Conservation (phyloP, 1,139 yeast species). For the Scheffersomyces stambukii region DNA sequence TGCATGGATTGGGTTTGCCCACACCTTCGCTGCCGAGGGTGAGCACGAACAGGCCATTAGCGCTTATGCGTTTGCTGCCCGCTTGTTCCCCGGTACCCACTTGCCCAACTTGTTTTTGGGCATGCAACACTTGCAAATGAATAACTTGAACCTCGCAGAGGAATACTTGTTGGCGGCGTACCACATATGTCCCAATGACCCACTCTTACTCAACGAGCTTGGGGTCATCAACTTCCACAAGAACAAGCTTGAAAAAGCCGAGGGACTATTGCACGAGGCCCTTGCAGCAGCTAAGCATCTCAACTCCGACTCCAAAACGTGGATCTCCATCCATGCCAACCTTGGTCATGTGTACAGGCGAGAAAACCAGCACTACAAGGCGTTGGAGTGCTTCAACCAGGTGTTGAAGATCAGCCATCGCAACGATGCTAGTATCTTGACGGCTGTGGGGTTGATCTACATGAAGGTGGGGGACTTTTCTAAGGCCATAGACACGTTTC, state of each 20-base stretch:
- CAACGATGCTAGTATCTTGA: conserved; percentile 66
- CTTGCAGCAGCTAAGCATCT: conserved; percentile 63
- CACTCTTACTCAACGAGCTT: conserved; percentile 80
- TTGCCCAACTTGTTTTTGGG: conserved; percentile 88
- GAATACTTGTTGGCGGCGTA: conserved; percentile 79
- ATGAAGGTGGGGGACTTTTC: conserved; percentile 61
- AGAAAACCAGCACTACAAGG: conserved; percentile 56
- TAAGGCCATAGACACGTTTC: conserved; percentile 73
- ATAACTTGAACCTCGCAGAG: conserved; percentile 75
- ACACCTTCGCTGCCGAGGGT: conserved; percentile 95
- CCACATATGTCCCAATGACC: conserved; percentile 79
- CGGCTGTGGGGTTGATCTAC: conserved; percentile 82
- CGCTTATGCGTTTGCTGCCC: conserved; percentile 93
- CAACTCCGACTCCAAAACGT: conserved; percentile 76
- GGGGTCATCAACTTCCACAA: conserved; percentile 88
- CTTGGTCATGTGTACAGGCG: conserved; percentile 88
- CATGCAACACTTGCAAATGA: conserved; percentile 92
- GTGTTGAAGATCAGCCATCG: conserved; percentile 67
- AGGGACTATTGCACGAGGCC: conserved; percentile 68
- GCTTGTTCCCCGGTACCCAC: conserved; percentile 93
- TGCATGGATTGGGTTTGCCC: conserved; percentile 99
- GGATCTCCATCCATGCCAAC: conserved; percentile 85
- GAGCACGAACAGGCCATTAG: conserved; percentile 98
- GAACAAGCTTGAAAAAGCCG: conserved; percentile 65
- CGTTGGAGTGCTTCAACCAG: conserved; percentile 71